Evolutionary conservation across 108 stramenopile genomes (phyloP).

Genomic region (Aurantiochytrium sp.): DNA sequence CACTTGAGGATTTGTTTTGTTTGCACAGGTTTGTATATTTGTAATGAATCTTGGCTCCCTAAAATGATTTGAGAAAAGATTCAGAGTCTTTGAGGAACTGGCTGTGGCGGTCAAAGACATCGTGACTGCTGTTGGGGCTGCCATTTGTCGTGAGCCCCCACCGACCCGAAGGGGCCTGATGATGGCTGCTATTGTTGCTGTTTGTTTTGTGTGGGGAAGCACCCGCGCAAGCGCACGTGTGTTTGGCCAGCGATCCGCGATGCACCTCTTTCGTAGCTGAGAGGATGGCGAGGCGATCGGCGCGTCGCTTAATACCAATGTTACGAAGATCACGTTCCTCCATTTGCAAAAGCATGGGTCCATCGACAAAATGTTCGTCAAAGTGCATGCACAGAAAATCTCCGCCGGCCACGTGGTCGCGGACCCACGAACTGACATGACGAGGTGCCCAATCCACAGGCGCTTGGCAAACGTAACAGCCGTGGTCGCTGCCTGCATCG

Average conservation of each 20-base stretch:
- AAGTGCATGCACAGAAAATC: background rate
- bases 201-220: too few species aligned
- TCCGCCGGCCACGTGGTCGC: background rate
- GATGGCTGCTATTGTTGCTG: too few species aligned
- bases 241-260: background rate
- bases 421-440: background rate
- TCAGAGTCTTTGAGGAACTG: background rate
- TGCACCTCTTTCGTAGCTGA: background rate
- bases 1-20: too few species aligned
- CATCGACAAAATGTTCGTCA: background rate
- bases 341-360: background rate
- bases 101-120: background rate
- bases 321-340: slow-evolving; percentile 10
- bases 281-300: background rate
- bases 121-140: background rate
- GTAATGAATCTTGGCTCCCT: background rate
- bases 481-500: background rate
- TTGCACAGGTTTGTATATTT: too few species aligned
- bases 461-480: background rate
- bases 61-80: background rate
- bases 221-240: background rate
- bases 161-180: too few species aligned
- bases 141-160: too few species aligned
- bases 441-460: background rate
- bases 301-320: background rate